Evolutionary conservation across 129 eudicot species (phyloP).

Genomic region (Arctium lappa): DNA sequence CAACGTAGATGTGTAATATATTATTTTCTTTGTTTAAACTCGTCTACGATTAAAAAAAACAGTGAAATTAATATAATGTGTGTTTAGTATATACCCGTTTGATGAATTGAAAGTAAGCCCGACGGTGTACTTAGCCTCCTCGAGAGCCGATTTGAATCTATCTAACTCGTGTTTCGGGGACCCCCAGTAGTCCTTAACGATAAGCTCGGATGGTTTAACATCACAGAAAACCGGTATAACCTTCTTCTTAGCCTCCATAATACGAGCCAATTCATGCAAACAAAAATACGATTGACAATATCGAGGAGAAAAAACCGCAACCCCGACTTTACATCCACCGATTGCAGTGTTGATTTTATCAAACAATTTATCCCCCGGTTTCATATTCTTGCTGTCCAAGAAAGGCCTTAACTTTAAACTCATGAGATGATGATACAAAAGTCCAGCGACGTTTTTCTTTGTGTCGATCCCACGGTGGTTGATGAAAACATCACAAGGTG

Average conservation of each 20-base stretch:
- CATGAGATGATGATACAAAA: conserved; percentile 44
- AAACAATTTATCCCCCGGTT: conserved; percentile 60
- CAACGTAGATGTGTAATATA: background rate
- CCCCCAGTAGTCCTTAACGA: conserved; percentile 34
- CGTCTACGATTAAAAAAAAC: background rate
- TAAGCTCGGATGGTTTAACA: conserved; percentile 71
- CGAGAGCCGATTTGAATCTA: conserved; percentile 51
- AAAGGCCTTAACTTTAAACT: conserved; percentile 41
- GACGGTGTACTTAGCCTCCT: conserved; percentile 61
- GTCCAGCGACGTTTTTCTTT: conserved; percentile 54
- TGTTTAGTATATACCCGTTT: conserved; percentile 36
- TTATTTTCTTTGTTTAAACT: background rate
- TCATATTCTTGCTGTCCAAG: conserved; percentile 69
- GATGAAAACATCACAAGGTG: conserved; percentile 57
- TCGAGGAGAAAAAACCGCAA: conserved; percentile 58
- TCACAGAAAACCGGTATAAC: conserved; percentile 42
- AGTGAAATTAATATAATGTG: background rate
- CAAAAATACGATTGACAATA: conserved; percentile 74
- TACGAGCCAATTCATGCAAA: conserved; percentile 53
- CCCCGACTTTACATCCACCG: conserved; percentile 39
- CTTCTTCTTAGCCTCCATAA: conserved; percentile 51
- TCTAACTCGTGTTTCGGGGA: conserved; percentile 29
- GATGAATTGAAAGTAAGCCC: conserved; percentile 58
- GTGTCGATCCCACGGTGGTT: conserved; percentile 72
- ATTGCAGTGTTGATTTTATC: conserved; percentile 45